Percentiles rank a stretch among this genome's conserved stretches.
Conservation (phyloP, 1,284 basidiomycete species). For the Hymenochaete sp. region DNA sequence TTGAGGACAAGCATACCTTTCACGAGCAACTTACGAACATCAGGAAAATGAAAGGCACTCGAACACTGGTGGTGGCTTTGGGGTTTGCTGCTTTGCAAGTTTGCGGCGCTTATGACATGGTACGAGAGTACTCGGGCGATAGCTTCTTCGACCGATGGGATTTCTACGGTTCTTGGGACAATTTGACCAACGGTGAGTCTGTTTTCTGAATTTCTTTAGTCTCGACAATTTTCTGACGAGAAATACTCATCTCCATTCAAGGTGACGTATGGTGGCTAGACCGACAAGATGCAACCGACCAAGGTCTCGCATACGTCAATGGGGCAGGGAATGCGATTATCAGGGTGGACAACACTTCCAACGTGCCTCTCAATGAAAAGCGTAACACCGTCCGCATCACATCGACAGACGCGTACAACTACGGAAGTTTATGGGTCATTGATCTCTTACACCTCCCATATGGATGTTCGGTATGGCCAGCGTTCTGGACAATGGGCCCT, state of each 20-base stretch:
- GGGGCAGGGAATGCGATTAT: slow-evolving; percentile 47
- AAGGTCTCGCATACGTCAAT: slow-evolving; percentile 48
- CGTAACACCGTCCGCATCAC: slow-evolving; percentile 54
- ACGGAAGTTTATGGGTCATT: slow-evolving; percentile 52
- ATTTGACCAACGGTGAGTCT: slow-evolving; percentile 51
- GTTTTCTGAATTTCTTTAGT: not conserved
- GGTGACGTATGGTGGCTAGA: slow-evolving; percentile 48
- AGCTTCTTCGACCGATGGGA: slow-evolving; percentile 55
- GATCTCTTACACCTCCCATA: slow-evolving; percentile 55
- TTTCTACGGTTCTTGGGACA: slow-evolving; percentile 50
- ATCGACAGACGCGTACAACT: slow-evolving; percentile 39
- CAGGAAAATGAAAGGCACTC: too few species aligned
- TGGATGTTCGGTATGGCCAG: slow-evolving; percentile 62
- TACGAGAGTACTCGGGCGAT: slow-evolving; percentile 41
- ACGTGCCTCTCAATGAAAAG: slow-evolving; percentile 38
- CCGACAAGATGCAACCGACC: slow-evolving; percentile 32
- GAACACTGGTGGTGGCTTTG: too few species aligned
- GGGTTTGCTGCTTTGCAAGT: not conserved
- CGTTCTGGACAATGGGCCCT: slow-evolving; percentile 48
- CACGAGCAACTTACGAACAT: too few species aligned
- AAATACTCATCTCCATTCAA: slow-evolving; percentile 20
- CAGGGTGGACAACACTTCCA: slow-evolving; percentile 47
- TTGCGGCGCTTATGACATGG: slow-evolving; percentile 30
- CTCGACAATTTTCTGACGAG: not conserved
- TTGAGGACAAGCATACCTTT: too few species aligned